Evolutionary conservation across 352 stramenopile genomes (phyloP).

Genomic region (Phytophthora megakarya): DNA sequence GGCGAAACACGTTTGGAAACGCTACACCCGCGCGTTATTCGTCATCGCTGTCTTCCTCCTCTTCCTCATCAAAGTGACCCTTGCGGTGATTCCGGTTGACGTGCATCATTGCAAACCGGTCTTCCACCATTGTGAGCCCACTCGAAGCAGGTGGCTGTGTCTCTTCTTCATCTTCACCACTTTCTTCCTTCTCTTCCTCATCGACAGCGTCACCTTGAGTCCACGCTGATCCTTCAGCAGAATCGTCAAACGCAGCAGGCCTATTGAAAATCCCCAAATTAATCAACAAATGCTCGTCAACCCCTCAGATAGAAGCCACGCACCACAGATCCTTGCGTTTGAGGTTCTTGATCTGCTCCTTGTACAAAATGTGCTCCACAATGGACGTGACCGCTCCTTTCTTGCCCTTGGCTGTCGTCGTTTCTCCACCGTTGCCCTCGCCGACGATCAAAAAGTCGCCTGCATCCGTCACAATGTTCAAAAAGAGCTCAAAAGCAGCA

Average conservation of each 20-base stretch:
- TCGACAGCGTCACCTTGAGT: slow-evolving; percentile 10
- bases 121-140: slow-evolving; percentile 64
- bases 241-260: slow-evolving; percentile 60
- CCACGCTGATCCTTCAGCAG: slow-evolving; percentile 2
- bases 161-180: slow-evolving; percentile 26
- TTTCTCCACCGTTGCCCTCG: slow-evolving; percentile 62
- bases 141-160: slow-evolving; percentile 22
- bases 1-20: slow-evolving; percentile 16
- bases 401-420: slow-evolving; percentile 81
- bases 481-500: too few species aligned
- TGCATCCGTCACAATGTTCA: slow-evolving; percentile 14
- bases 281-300: neutral
- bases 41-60: slow-evolving; percentile 62
- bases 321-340: slow-evolving; percentile 94
- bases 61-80: slow-evolving; percentile 74
- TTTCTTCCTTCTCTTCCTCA: slow-evolving; percentile 26
- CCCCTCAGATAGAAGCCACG: neutral
- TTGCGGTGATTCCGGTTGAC: slow-evolving; percentile 83
- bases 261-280: slow-evolving; percentile 28
- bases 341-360: slow-evolving; percentile 98
- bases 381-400: slow-evolving; percentile 91
- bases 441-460: slow-evolving; percentile 97
- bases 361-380: slow-evolving; percentile 97
- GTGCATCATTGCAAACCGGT: slow-evolving; percentile 55
- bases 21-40: slow-evolving; percentile 28